Conservation (phyloP, 495 filamentous ascomycete genomes). For the Entonaema liquescens region DNA sequence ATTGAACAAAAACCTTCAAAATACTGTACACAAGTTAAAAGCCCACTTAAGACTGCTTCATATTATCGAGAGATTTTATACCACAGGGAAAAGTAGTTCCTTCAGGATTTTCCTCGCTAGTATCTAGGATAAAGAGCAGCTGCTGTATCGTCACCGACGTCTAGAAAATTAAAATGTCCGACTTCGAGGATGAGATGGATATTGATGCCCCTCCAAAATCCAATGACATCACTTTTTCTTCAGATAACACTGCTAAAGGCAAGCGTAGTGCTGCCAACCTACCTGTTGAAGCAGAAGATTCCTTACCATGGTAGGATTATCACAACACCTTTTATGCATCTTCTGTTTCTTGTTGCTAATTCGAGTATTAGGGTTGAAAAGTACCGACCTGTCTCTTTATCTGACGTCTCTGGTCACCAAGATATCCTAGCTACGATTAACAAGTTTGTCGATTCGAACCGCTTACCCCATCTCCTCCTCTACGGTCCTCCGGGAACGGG, state of each 20-base stretch:
- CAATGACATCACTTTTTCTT: constrained; percentile 67
- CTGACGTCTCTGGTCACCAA: constrained; percentile 96
- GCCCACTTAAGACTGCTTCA: not conserved
- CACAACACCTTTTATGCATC: not conserved
- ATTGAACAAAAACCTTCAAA: not conserved
- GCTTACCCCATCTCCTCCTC: constrained; percentile 94
- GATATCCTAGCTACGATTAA: constrained; percentile 98
- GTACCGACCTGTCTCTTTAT: constrained; percentile 86
- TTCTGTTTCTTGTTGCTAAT: constrained; percentile 10
- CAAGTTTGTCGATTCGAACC: constrained; percentile 91
- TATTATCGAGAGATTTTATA: not conserved
- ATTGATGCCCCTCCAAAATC: constrained; percentile 73
- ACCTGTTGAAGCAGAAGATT: constrained; percentile 92
- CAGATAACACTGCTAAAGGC: constrained; percentile 76
- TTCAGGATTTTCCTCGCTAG: not conserved
- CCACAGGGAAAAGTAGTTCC: not conserved
- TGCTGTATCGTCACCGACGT: not conserved
- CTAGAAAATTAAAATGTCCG: constrained; percentile 70
- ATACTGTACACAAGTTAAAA: not conserved
- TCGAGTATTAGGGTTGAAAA: constrained; percentile 86
- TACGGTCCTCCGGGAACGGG: constrained; percentile 98
- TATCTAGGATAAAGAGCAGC: not conserved
- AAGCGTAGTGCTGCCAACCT: constrained; percentile 93
- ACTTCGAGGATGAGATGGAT: constrained; percentile 90
- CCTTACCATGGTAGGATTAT: constrained; percentile 80